A percentile compares a stretch with the other conserved stretches of the same genome.
Conservation (phyloP, 2,329 filamentous ascomycete species). For the Trichophyton benhamiae region DNA sequence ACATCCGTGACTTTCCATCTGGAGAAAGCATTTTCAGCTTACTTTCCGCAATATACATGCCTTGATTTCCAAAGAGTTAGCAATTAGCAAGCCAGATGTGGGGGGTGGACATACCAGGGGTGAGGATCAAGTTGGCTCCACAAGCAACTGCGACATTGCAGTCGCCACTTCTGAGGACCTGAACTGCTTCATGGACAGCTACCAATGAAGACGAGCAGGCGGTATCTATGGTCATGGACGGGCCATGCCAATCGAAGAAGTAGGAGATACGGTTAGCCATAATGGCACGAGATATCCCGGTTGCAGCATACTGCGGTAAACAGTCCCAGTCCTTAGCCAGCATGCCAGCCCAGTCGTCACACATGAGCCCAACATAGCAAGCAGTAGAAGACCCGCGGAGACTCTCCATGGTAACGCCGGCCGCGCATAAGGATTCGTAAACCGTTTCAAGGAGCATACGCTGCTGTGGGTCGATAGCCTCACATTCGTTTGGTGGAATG, state of each 20-base stretch:
- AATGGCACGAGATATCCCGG: conserved; percentile 26
- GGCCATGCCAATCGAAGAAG: conserved; percentile 30
- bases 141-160: neutral
- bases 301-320: conserved; percentile 15
- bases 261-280: conserved; percentile 27
- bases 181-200: conserved; percentile 7
- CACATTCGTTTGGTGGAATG: conserved; percentile 18
- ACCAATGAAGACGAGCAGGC: neutral
- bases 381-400: conserved; percentile 22
- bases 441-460: conserved; percentile 20
- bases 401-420: conserved; percentile 17
- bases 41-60: conserved; percentile 15
- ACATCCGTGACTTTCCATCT: conserved; percentile 22
- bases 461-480: conserved; percentile 24
- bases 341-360: conserved; percentile 21
- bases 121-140: conserved; percentile 3
- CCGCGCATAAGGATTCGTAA: conserved; percentile 21
- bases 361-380: conserved; percentile 24
- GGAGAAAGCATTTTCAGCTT: conserved; percentile 29
- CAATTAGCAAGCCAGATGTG: neutral
- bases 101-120: neutral
- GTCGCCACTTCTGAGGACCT: conserved; percentile 14
- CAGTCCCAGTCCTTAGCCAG: conserved; percentile 15
- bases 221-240: neutral
- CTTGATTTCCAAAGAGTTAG: neutral